phyloP scores from a whole-genome alignment of 495 filamentous ascomycete genomes.

The Talaromyces trachyspermus region DNA sequence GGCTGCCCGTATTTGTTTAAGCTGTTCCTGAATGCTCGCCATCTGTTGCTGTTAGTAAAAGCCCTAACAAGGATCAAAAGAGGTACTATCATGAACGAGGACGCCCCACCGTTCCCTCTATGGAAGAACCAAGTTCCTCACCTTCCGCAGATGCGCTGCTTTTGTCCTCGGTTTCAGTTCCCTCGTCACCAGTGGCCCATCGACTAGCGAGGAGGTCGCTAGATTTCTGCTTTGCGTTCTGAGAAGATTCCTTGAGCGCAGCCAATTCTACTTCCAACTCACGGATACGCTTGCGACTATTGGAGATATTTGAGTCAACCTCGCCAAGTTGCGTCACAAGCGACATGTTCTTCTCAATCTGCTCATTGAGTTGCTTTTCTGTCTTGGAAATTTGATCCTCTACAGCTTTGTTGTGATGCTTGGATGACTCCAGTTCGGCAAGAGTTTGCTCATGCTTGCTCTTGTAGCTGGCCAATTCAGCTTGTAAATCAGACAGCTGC shows the following conservation, averaged over 20 bases:
- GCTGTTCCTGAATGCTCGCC: conserved; percentile 46
- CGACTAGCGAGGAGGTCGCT: conserved; percentile 31
- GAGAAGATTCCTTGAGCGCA: conserved; percentile 27
- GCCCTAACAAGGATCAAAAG: conserved; percentile 17
- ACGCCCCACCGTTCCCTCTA: conserved; percentile 48
- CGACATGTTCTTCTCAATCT: conserved; percentile 45
- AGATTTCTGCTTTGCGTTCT: conserved; percentile 12
- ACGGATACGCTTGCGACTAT: conserved; percentile 33
- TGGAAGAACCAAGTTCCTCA: conserved; percentile 48
- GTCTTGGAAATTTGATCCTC: conserved; percentile 30
- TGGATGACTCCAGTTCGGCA: conserved; percentile 27
- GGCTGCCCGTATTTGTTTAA: conserved; percentile 40
- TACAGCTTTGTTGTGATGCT: conserved; percentile 23
- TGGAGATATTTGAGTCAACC: conserved; percentile 31
- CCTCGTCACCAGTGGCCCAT: conserved; percentile 33
- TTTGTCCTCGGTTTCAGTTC: conserved; percentile 23
- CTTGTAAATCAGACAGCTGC: conserved; percentile 28
- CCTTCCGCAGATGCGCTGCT: conserved; percentile 38
- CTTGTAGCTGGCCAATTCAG: conserved; percentile 28
- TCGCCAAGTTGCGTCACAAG: conserved; percentile 38
- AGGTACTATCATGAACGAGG: conserved; percentile 31
- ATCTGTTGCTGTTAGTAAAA: conserved; percentile 22
- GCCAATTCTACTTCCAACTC: conserved; percentile 41
- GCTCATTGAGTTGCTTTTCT: conserved; percentile 33
- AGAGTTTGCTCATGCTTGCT: conserved; percentile 22